A percentile compares a stretch with the other conserved stretches of the same genome.
phyloP scores from a whole-genome alignment of 495 filamentous ascomycete genomes.

The Daldinia concentrica region DNA sequence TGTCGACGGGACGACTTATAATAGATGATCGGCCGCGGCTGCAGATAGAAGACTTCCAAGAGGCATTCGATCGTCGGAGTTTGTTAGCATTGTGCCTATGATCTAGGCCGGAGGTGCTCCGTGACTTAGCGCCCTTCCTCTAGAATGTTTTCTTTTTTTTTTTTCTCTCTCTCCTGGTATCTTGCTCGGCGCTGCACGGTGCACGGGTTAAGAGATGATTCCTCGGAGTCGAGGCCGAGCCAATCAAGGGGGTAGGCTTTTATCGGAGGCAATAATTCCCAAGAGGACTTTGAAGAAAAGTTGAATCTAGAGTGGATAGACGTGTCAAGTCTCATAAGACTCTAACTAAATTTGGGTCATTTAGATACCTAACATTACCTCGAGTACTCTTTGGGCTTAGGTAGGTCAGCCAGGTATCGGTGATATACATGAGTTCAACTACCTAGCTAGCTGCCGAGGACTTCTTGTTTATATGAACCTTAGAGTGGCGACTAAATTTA shows the following conservation, averaged over 20 bases:
- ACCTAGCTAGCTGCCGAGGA: background rate
- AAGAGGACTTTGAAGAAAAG: background rate
- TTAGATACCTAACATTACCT: too few relatives aligned
- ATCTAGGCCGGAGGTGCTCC: slow-evolving; percentile 6
- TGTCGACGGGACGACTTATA: background rate
- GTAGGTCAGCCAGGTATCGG: too few relatives aligned
- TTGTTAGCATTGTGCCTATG: slow-evolving; percentile 4
- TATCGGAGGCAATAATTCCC: background rate
- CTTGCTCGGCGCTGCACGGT: background rate
- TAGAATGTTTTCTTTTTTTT: background rate
- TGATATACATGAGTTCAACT: background rate
- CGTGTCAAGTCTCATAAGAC: background rate
- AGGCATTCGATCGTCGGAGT: background rate
- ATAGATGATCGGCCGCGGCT: background rate
- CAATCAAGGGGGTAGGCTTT: slow-evolving; percentile 10
- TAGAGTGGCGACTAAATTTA: background rate
- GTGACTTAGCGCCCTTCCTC: slow-evolving; percentile 1
- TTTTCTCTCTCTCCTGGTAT: background rate
- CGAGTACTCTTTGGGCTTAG: too few relatives aligned
- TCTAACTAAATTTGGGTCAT: background rate
- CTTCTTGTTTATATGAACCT: slow-evolving; percentile 9
- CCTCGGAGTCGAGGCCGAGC: slow-evolving; percentile 4
- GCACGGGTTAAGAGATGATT: background rate
- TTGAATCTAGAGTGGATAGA: background rate
- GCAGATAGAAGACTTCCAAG: background rate